Percentiles rank a stretch among this genome's conserved stretches.
phyloP scores from a whole-genome alignment of 441 rosid genomes.

The Gossypium davidsonii region DNA sequence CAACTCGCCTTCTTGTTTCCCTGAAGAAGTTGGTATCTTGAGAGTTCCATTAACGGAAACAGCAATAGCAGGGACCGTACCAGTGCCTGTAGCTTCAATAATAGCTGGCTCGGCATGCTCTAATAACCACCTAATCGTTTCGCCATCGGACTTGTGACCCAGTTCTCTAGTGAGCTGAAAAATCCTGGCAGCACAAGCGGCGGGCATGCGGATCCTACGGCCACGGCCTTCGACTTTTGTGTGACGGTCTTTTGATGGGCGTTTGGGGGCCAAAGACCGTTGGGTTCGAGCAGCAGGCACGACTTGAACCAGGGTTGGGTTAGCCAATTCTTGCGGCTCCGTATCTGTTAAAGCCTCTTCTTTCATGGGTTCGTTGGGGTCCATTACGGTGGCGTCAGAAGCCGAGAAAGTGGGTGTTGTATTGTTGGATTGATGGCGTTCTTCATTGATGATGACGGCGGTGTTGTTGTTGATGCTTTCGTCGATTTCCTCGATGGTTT shows the following conservation, averaged over 20 bases:
- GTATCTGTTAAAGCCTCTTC: conserved; percentile 33
- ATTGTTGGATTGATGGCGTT: conserved; percentile 11
- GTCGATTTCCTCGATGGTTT: conserved; percentile 33
- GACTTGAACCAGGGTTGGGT: conserved; percentile 19
- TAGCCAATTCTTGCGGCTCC: conserved; percentile 18
- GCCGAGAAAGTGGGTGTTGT: conserved; percentile 15
- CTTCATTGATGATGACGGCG: conserved; percentile 6
- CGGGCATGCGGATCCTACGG: not conserved
- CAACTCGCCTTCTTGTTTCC: conserved; percentile 25
- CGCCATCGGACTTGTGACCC: conserved; percentile 1
- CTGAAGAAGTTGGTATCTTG: conserved; percentile 45
- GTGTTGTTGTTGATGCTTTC: conserved; percentile 15
- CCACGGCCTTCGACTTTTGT: conserved; percentile 66
- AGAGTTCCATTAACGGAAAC: conserved; percentile 61
- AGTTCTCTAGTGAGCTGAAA: conserved; percentile 8
- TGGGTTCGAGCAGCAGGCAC: conserved; percentile 7
- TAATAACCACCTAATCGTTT: conserved; percentile 1
- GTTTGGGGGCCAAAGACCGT: conserved; percentile 26
- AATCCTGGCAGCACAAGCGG: conserved; percentile 4
- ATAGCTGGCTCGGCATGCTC: not conserved
- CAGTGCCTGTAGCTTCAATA: conserved; percentile 53
- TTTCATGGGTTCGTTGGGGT: conserved; percentile 30
- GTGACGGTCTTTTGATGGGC: conserved; percentile 57
- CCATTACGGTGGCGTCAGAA: conserved; percentile 22
- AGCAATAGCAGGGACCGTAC: conserved; percentile 76